Percentiles rank a stretch among this genome's conserved stretches.
Conservation (phyloP, 208 protist species). For the Acanthamoeba healyi region DNA sequence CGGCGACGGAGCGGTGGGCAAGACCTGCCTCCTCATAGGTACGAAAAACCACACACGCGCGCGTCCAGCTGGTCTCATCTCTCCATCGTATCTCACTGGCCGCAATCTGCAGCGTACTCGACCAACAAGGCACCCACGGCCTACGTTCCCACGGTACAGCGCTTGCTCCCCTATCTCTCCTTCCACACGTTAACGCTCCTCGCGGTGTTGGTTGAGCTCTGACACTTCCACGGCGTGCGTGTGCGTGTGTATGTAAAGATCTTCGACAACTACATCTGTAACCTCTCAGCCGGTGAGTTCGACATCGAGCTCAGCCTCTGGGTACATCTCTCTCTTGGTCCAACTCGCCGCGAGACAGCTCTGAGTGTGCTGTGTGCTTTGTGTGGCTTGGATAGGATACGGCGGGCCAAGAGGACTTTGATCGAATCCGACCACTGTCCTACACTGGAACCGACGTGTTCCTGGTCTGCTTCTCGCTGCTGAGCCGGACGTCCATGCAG, state of each 20-base stretch:
- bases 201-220: background rate
- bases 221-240: too few species aligned
- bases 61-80: too few species aligned
- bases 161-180: background rate
- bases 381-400: constrained; percentile 92
- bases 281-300: constrained; percentile 73
- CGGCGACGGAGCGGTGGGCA: constrained; percentile 92
- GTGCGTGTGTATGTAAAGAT: background rate
- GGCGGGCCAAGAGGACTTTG: constrained; percentile 95
- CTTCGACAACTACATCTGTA: constrained; percentile 27
- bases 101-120: background rate
- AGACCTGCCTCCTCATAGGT: constrained; percentile 91
- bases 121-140: constrained; percentile 47
- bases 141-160: constrained; percentile 56
- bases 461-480: constrained; percentile 93
- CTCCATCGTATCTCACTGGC: too few species aligned
- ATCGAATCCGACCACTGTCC: constrained; percentile 93
- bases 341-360: too few species aligned
- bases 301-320: constrained; percentile 95
- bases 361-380: too few species aligned
- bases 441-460: constrained; percentile 93
- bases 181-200: too few species aligned
- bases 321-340: constrained; percentile 79
- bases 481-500: constrained; percentile 88
- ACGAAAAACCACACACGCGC: too few species aligned